Evolutionary conservation across 2,329 filamentous ascomycete genomes (phyloP), one percentile per base, ranked within the genome.

Genomic region (Ophiostoma tasmaniense): DNA sequence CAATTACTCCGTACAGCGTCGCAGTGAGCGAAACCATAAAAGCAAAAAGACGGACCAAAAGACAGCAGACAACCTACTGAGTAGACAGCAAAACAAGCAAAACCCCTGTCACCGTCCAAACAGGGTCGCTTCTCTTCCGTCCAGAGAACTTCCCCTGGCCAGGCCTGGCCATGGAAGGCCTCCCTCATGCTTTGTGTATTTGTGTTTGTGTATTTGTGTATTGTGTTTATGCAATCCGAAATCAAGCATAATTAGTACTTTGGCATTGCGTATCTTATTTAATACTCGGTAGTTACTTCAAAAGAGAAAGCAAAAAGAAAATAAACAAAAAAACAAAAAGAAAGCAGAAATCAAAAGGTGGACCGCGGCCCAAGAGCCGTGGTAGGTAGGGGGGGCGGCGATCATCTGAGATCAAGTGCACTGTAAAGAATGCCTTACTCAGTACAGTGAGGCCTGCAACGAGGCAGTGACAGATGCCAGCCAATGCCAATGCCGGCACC

Each of bases 401-500:
- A 75, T 75, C 76, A 69, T 70, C 70, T 71, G 73, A 75, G 71
- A 75, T 75, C 76, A 74, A n/a, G n/a, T n/a, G 8, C 33, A 6
- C 33, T 6, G 33, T 33, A 33, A 33, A n/a, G n/a, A n/a, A n/a
- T n/a, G n/a, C 33, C 33, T 33, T 33, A 6, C 5, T 8, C 33
- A 33, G 33, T 33, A 8, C 33, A 33, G 17, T 45, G 42, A 8
- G 42, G 42, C 42, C 42, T 45, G 42, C 7, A 17, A 45, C 42
- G 20, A 20, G 39, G 39, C 39, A 42, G 42, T 55, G 50, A 13
- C 50, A 13, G 50, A 55, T 66, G n/a, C 61, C 50, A 10, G 17
- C n/a, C n/a, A n/a, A n/a, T n/a, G n/a, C n/a, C n/a, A n/a, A n/a
- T n/a, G n/a, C n/a, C n/a, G n/a, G n/a, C n/a, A n/a, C n/a, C n/a